These are phyloP conservation scores for Turritis glabra DNA, from an alignment of 345 rosid genomes.

Conservation along the genomic window DNA sequence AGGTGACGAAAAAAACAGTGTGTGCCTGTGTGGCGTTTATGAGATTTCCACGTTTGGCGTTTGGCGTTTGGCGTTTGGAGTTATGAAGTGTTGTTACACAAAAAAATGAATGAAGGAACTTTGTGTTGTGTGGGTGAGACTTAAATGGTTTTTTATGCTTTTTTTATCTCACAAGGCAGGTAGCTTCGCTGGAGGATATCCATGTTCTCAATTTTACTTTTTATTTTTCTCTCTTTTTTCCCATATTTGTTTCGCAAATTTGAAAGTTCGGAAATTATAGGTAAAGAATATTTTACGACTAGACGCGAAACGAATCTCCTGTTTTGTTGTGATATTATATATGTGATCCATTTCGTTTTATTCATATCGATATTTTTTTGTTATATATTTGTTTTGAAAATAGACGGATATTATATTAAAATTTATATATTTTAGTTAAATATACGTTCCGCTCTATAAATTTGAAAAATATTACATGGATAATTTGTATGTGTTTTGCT, in stretches of 20 bases:
- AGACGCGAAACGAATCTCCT: too few relatives aligned
- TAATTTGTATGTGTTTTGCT: too few relatives aligned
- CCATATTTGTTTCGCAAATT: background rate
- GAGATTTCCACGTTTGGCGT: background rate
- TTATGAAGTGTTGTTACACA: conserved; percentile 22
- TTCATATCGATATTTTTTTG: too few relatives aligned
- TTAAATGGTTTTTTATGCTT: conserved; percentile 33
- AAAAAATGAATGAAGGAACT: conserved; percentile 4
- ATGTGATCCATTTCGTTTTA: background rate
- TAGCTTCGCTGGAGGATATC: conserved; percentile 38
- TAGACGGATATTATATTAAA: background rate
- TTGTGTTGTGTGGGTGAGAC: conserved; percentile 46
- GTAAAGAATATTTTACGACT: background rate
- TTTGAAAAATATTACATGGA: too few relatives aligned
- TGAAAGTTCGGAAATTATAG: background rate
- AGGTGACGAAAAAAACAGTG: conserved; percentile 12
- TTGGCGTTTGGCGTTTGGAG: conserved; percentile 32
- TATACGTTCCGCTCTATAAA: too few relatives aligned
- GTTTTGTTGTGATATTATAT: too few relatives aligned
- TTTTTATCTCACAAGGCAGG: conserved; percentile 39
- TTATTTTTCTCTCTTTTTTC: background rate
- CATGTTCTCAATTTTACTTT: conserved; percentile 31
- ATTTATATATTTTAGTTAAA: too few relatives aligned
- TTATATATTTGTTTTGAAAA: too few relatives aligned
- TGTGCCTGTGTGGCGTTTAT: conserved; percentile 30